Percentiles rank a stretch among this genome's conserved stretches.
These are phyloP conservation scores for Apiotrichum siamense DNA, from an alignment of 1,284 basidiomycete species.

Conservation along the genomic window DNA sequence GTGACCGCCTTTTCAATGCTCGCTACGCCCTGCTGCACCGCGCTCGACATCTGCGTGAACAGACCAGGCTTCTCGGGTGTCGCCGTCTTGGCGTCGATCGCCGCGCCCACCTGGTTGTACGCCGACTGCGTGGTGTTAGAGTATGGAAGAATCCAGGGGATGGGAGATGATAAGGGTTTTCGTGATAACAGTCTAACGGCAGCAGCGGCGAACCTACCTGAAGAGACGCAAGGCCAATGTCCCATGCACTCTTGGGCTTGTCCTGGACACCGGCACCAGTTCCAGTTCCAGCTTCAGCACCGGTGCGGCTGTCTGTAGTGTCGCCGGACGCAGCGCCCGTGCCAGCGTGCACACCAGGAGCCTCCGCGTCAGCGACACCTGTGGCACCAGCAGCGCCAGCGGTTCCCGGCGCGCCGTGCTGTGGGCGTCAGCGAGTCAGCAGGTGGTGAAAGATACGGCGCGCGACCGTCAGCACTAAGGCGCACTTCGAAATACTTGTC, in stretches of 20 bases:
- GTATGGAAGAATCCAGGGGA: background rate
- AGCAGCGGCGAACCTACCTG: slow-evolving; percentile 23
- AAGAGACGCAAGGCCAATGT: slow-evolving; percentile 25
- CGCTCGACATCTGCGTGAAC: slow-evolving; percentile 36
- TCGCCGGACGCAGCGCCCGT: background rate
- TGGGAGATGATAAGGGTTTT: background rate
- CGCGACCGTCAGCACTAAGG: no score
- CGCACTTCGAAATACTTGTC: no score
- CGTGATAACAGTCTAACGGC: no score
- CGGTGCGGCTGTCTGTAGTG: background rate
- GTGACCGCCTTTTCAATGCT: slow-evolving; percentile 19
- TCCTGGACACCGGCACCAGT: slow-evolving; percentile 19
- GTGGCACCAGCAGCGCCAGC: no score
- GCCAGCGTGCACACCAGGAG: background rate
- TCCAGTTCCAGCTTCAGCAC: background rate
- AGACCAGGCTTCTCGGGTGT: slow-evolving; percentile 41
- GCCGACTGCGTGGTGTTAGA: slow-evolving; percentile 24
- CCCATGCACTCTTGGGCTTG: slow-evolving; percentile 33
- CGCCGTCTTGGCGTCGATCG: slow-evolving; percentile 41
- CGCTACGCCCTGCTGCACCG: slow-evolving; percentile 30
- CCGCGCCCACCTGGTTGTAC: slow-evolving; percentile 33
- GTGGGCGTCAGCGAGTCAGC: no score
- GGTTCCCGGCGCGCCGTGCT: no score
- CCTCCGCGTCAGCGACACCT: background rate
- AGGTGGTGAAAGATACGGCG: no score